Evolutionary conservation across 176 grass and related monocot species (phyloP), one percentile per base, ranked within the genome.

Genomic region (Avena insularis): DNA sequence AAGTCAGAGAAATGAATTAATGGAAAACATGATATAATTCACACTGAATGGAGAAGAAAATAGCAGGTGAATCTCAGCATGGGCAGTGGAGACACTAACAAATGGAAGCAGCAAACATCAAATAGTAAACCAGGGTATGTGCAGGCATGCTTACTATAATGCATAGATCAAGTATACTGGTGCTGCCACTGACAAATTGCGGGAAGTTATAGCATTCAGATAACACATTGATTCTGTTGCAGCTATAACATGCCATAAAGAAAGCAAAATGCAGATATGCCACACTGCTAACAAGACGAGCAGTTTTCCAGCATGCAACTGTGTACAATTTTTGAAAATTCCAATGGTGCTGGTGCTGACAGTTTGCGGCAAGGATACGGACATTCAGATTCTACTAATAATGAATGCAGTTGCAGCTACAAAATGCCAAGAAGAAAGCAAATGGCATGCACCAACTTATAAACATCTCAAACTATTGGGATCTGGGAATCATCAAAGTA

Each of bases 1-100:
- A 48, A 82, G 78, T 70, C 56, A 88, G 63, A 62, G 6, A 76
- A 58, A 76, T 35, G 48, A 86, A 12, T 56, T 64, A 82, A 69
- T 3, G 48, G 82, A 33, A 38, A 36, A 54, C 43, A 53, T 60
- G 4, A 53, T 66, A 31, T 65, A 43, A 53, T 27, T 54, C 10
- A 8, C 79, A 67, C 29, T 57, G 40, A 12, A 86, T 25, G 68
- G 29, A 27, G 38, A 84, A 62, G 23, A 84, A 75, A 47, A 63
- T 64, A 51, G 36, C 53, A 13, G 33, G 38, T 78, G 45, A 85
- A 40, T 50, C 20, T 45, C 58, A 38, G 14, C 45, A 77, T 84
- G 50, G 59, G 74, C 47, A 19, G 45, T 66, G 49, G 62, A 4
- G 8, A 36, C 47, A 51, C 17, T 36, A 66, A 54, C 46, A 13